These are phyloP conservation scores for Boletus tomentosulus DNA, from an alignment of 768 basidiomycete species.

Conservation along the genomic window DNA sequence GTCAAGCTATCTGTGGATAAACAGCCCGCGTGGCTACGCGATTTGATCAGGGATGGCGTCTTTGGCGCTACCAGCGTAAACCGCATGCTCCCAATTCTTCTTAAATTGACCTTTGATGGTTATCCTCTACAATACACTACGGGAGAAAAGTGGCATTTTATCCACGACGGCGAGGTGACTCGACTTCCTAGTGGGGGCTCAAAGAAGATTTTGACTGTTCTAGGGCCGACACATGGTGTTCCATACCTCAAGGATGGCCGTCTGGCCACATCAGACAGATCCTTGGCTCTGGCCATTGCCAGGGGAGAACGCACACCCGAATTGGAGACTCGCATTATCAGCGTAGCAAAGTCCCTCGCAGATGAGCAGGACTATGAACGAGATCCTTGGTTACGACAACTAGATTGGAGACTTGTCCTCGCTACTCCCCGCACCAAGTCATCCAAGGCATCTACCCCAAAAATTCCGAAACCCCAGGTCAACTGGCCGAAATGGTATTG, in stretches of 20 bases:
- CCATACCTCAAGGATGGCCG: slow-evolving; percentile 40
- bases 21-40: slow-evolving; percentile 56
- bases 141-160: slow-evolving; percentile 67
- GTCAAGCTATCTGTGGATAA: neutral
- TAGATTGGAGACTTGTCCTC: slow-evolving; percentile 57
- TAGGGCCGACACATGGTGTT: slow-evolving; percentile 45
- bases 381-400: slow-evolving; percentile 59
- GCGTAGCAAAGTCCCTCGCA: slow-evolving; percentile 38
- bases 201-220: slow-evolving; percentile 41
- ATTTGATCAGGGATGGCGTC: slow-evolving; percentile 42
- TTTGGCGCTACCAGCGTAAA: slow-evolving; percentile 35
- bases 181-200: slow-evolving; percentile 43
- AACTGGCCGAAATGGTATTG: slow-evolving; percentile 98
- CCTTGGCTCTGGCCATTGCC: slow-evolving; percentile 47
- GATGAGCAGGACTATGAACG: slow-evolving; percentile 18
- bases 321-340: slow-evolving; percentile 34
- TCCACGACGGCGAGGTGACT: slow-evolving; percentile 26
- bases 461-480: slow-evolving; percentile 40
- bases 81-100: slow-evolving; percentile 61
- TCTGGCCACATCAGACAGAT: slow-evolving; percentile 38
- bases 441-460: slow-evolving; percentile 1
- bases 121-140: slow-evolving; percentile 53
- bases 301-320: slow-evolving; percentile 36
- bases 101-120: slow-evolving; percentile 58
- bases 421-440: slow-evolving; percentile 1